phyloP scores from a whole-genome alignment of 129 eudicot genomes.

The Helianthus annuus region HanXRQr2.0-SUNRISE NC_035444.2:86597185-86597684 shows the following conservation, averaged over 20 bases:
- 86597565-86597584: neutral
- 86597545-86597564: conserved; percentile 33
- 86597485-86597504: conserved; percentile 80
- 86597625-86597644: neutral
- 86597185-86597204: conserved; percentile 2
- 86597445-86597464: neutral
- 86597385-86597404: conserved; percentile 4
- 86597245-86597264: too few relatives aligned
- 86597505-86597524: conserved; percentile 73
- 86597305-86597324: too few relatives aligned
- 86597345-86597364: too few relatives aligned
- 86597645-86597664: neutral
- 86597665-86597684: neutral
- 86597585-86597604: neutral
- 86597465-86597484: conserved; percentile 62
- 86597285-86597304: too few relatives aligned
- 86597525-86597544: conserved; percentile 61
- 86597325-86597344: too few relatives aligned
- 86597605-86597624: neutral
- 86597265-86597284: too few relatives aligned
- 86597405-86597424: neutral
- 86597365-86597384: too few relatives aligned
- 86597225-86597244: too few relatives aligned
- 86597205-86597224: too few relatives aligned
- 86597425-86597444: neutral